Evolutionary conservation across 805 yeast species (phyloP).

Genomic region (Saccharomyces jurei): DNA sequence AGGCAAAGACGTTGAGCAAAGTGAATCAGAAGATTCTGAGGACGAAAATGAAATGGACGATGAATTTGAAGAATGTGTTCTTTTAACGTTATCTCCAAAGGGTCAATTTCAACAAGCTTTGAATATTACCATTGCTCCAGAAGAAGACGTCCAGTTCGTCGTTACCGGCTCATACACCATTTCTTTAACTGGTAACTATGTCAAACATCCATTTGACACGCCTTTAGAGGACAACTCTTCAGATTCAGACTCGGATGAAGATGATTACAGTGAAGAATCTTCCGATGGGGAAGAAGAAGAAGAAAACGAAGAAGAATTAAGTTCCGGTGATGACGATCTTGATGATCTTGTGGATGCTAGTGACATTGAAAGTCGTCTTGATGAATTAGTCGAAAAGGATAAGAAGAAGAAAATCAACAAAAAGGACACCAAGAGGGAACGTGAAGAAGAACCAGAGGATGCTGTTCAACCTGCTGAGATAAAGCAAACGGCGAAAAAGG

Average conservation of each 20-base stretch:
- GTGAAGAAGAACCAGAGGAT: constrained; percentile 25
- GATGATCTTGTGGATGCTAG: constrained; percentile 62
- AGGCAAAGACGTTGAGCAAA: constrained; percentile 40
- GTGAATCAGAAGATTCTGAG: constrained; percentile 41
- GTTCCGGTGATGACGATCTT: constrained; percentile 35
- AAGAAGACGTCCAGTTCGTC: constrained; percentile 88
- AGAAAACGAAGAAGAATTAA: constrained; percentile 38
- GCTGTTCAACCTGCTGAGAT: constrained; percentile 17
- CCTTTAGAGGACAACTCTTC: constrained; percentile 44
- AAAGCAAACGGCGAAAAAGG: constrained; percentile 35
- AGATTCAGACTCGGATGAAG: constrained; percentile 52
- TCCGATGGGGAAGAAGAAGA: constrained; percentile 44
- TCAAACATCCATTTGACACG: constrained; percentile 85
- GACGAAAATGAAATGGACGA: constrained; percentile 59
- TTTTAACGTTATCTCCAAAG: constrained; percentile 87
- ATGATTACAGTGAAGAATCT: constrained; percentile 25
- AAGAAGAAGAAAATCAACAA: constrained; percentile 33
- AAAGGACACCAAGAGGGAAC: constrained; percentile 29
- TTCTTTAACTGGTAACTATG: constrained; percentile 89
- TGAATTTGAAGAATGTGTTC: constrained; percentile 73
- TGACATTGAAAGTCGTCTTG: constrained; percentile 64
- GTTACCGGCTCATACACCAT: constrained; percentile 94
- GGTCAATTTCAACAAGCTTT: constrained; percentile 80
- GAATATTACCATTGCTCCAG: constrained; percentile 84
- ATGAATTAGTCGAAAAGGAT: constrained; percentile 64